Conservation (phyloP, 805 yeast species). For the Lachancea kluyveri region DNA sequence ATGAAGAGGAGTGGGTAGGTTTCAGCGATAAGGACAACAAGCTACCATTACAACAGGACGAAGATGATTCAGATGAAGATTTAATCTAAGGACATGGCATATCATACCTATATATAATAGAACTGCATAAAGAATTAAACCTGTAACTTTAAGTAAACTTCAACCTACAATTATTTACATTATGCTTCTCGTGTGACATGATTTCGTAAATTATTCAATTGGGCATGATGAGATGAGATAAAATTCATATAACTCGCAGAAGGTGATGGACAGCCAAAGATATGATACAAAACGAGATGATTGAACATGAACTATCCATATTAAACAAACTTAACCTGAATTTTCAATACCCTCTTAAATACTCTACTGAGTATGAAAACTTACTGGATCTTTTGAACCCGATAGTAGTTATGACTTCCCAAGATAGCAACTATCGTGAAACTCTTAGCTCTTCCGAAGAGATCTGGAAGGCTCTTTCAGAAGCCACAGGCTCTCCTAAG, state of each 20-base stretch:
- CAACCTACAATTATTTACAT: no score
- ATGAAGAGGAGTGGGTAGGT: constrained; percentile 34
- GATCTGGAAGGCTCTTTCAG: constrained; percentile 24
- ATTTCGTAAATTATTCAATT: no score
- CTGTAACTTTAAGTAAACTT: constrained; percentile 1
- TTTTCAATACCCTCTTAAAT: no score
- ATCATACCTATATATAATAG: constrained; percentile 2
- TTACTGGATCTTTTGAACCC: constrained; percentile 19
- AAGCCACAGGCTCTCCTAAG: neutral
- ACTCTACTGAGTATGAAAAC: no score
- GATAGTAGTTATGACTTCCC: constrained; percentile 20
- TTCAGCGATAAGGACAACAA: constrained; percentile 24
- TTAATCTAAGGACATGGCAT: constrained; percentile 5
- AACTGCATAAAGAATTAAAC: constrained; percentile 3
- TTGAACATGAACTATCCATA: no score
- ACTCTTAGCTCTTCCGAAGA: constrained; percentile 19
- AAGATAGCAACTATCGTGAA: constrained; percentile 23
- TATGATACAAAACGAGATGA: no score
- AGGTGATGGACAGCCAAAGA: no score
- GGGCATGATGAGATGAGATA: no score
- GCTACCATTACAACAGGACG: constrained; percentile 16
- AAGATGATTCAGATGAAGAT: constrained; percentile 20
- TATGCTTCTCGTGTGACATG: no score
- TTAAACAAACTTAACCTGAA: no score
- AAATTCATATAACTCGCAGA: no score